A percentile compares a stretch with the other conserved stretches of the same genome.
phyloP scores from a whole-genome alignment of 768 basidiomycete species.

The Dentipellis sp. region DNA sequence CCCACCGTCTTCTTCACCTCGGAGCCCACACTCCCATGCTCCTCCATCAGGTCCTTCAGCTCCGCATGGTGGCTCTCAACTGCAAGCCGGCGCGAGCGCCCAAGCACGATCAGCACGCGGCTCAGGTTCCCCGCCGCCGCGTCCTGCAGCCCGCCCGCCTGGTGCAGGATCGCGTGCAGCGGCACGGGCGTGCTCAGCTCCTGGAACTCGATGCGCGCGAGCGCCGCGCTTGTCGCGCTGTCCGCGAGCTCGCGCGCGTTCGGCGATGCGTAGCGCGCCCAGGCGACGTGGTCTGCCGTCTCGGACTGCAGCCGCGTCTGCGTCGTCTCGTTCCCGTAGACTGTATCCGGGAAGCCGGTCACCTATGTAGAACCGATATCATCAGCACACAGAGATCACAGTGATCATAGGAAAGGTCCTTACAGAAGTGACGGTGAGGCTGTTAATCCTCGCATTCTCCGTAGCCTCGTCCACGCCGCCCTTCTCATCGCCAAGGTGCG shows the following conservation, averaged over 20 bases:
- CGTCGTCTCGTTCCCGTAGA: conserved; percentile 57
- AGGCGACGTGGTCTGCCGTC: conserved; percentile 74
- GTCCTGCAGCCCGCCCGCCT: conserved; percentile 24
- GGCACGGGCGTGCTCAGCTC: conserved; percentile 47
- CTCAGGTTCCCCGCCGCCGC: conserved; percentile 12
- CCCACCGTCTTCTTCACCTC: conserved; percentile 81
- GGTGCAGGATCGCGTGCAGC: conserved; percentile 42
- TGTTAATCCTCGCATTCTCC: conserved; percentile 13
- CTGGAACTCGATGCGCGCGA: conserved; percentile 55
- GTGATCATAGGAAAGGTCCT: conserved; percentile 12
- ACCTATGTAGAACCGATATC: conserved; percentile 5
- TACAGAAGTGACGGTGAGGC: conserved; percentile 32
- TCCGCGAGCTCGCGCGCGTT: conserved; percentile 5
- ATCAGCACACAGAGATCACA: background rate
- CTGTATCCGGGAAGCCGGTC: conserved; percentile 51
- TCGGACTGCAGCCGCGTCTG: conserved; percentile 67
- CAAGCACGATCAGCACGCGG: conserved; percentile 54
- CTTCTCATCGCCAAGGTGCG: conserved; percentile 8
- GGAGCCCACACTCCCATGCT: conserved; percentile 41
- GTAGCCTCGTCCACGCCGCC: conserved; percentile 10
- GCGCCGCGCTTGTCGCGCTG: conserved; percentile 22
- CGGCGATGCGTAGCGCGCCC: conserved; percentile 50
- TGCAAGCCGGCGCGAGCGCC: conserved; percentile 68
- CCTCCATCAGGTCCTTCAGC: conserved; percentile 51
- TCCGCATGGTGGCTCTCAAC: conserved; percentile 68